Evolutionary conservation across 2,329 filamentous ascomycete species (phyloP).

Genomic region (Phyllosticta citribraziliensis): DNA sequence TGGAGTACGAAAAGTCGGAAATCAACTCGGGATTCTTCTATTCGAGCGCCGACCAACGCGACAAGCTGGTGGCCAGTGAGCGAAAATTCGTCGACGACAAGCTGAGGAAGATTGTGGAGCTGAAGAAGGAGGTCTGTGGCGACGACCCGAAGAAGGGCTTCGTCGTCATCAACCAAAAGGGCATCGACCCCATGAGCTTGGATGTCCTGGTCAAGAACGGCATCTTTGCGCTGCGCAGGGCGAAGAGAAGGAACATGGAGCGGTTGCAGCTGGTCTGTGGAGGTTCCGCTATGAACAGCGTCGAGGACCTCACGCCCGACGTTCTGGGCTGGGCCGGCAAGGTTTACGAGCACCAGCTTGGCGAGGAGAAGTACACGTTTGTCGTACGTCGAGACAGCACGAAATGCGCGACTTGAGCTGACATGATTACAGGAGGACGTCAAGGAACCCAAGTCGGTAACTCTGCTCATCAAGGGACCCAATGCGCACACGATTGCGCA

Average conservation of each 20-base stretch:
- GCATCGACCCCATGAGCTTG: conserved; percentile 90
- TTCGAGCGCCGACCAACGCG: conserved; percentile 88
- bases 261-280: conserved; percentile 90
- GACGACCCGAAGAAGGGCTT: conserved; percentile 90
- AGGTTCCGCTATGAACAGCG: conserved; percentile 86
- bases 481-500: conserved; percentile 95
- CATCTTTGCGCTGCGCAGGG: conserved; percentile 85
- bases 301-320: conserved; percentile 81
- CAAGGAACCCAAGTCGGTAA: conserved; percentile 97
- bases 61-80: conserved; percentile 97
- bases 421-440: conserved; percentile 61
- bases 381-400: conserved; percentile 39
- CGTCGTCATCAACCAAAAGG: conserved; percentile 98
- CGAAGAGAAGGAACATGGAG: conserved; percentile 99
- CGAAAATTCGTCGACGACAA: conserved; percentile 93
- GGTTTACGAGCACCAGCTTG: conserved; percentile 94
- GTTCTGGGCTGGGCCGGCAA: conserved; percentile 90
- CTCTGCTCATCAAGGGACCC: conserved; percentile 93
- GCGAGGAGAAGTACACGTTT: conserved; percentile 99
- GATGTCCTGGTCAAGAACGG: conserved; percentile 97
- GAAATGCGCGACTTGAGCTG: conserved; percentile 12
- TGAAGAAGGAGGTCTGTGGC: conserved; percentile 96
- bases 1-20: conserved; percentile 98
- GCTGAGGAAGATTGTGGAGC: conserved; percentile 90
- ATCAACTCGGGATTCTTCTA: conserved; percentile 99